A percentile compares a stretch with the other conserved stretches of the same genome.
phyloP scores from a whole-genome alignment of 1,284 basidiomycete species.

The Cutaneotrichosporon cutaneum region DNA sequence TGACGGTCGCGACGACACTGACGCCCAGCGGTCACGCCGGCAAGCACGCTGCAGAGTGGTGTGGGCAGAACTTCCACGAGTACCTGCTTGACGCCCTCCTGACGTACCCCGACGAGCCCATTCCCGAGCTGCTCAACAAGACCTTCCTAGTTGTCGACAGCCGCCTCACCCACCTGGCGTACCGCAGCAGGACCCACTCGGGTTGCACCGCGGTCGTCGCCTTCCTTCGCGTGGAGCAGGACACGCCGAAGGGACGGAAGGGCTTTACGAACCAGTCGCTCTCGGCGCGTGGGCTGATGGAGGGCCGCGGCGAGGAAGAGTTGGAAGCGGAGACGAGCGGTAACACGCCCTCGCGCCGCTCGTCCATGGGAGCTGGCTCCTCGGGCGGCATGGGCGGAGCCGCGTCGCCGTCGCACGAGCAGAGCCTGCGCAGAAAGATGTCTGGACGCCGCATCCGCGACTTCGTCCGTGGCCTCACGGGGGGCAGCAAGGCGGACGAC shows the following conservation, averaged over 20 bases:
- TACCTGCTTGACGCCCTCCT: slow-evolving; percentile 54
- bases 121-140: slow-evolving; percentile 88
- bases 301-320: slow-evolving; percentile 51
- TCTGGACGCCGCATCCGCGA: slow-evolving; percentile 46
- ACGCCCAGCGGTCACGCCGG: slow-evolving; percentile 80
- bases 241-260: slow-evolving; percentile 27
- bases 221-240: slow-evolving; percentile 89
- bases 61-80: slow-evolving; percentile 91
- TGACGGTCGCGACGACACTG: slow-evolving; percentile 2
- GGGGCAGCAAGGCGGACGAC: slow-evolving; percentile 28
- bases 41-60: slow-evolving; percentile 98
- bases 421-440: slow-evolving; percentile 34
- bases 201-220: slow-evolving; percentile 98
- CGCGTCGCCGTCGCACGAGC: slow-evolving; percentile 17
- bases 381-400: slow-evolving; percentile 30
- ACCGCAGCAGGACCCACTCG: slow-evolving; percentile 86
- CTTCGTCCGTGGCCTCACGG: slow-evolving; percentile 50
- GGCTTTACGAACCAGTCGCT: slow-evolving; percentile 48
- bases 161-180: slow-evolving; percentile 74
- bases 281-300: slow-evolving; percentile 42
- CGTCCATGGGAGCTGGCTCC: slow-evolving; percentile 37
- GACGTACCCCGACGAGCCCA: slow-evolving; percentile 53
- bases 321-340: slow-evolving; percentile 44
- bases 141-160: slow-evolving; percentile 91
- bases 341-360: slow-evolving; percentile 21